A percentile compares a stretch with the other conserved stretches of the same genome.
phyloP scores from a whole-genome alignment of 495 filamentous ascomycete genomes.

The Podospora fimiseda region DNA sequence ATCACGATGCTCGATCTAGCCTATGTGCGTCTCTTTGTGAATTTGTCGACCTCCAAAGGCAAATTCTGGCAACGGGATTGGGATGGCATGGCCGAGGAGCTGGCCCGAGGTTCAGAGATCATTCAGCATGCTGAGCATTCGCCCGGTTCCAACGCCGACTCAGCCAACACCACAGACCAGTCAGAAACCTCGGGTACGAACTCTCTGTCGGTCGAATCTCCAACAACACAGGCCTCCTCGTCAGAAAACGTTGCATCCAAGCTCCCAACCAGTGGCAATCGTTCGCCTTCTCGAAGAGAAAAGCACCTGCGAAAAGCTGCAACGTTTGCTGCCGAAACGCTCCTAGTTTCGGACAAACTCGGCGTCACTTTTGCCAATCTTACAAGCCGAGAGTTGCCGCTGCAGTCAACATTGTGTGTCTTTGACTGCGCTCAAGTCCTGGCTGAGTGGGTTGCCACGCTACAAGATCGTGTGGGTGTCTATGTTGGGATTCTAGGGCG shows the following conservation, averaged over 20 bases:
- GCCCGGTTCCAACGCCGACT: constrained; percentile 47
- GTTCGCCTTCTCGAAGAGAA: constrained; percentile 53
- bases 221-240: constrained; percentile 48
- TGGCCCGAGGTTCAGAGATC: constrained; percentile 68
- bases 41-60: constrained; percentile 85
- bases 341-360: constrained; percentile 81
- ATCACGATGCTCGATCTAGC: constrained; percentile 93
- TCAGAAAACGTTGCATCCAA: constrained; percentile 41
- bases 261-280: constrained; percentile 23
- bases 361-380: constrained; percentile 83
- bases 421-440: constrained; percentile 97
- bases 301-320: constrained; percentile 88
- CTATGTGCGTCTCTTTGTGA: constrained; percentile 89
- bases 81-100: constrained; percentile 85
- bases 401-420: constrained; percentile 87
- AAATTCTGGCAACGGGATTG: constrained; percentile 92
- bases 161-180: constrained; percentile 42
- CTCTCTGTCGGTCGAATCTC: constrained; percentile 49
- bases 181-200: constrained; percentile 44
- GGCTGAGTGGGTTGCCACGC: constrained; percentile 91
- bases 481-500: constrained; percentile 82
- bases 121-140: constrained; percentile 67
- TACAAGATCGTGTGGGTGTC: constrained; percentile 88
- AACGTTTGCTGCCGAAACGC: constrained; percentile 88
- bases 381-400: constrained; percentile 79